Conservation (phyloP, 1,284 basidiomycete species). For the Phellopilus nigrolimitatus region DNA sequence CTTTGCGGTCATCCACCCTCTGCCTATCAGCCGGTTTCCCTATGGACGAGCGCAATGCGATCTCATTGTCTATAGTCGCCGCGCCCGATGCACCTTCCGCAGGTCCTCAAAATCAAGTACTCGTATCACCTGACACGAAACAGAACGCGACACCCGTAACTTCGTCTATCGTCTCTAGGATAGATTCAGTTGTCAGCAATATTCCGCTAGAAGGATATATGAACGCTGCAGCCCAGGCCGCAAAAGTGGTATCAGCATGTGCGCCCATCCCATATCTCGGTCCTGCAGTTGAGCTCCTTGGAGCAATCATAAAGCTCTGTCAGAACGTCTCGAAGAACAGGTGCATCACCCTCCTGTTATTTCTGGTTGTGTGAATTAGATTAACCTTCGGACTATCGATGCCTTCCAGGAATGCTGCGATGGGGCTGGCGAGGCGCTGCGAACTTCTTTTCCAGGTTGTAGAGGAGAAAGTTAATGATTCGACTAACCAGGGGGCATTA, state of each 20-base stretch:
- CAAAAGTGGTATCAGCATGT: slow-evolving; percentile 30
- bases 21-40: too few species aligned
- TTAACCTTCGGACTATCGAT: slow-evolving; percentile 20
- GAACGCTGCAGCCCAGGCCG: not conserved
- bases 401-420: not conserved
- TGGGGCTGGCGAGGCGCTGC: not conserved
- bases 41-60: too few species aligned
- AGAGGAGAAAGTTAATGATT: slow-evolving; percentile 14
- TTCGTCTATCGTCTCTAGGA: too few species aligned
- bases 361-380: slow-evolving; percentile 5
- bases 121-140: too few species aligned
- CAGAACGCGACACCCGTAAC: too few species aligned
- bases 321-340: slow-evolving; percentile 42
- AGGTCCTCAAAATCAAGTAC: too few species aligned
- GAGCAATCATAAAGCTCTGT: slow-evolving; percentile 39
- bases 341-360: slow-evolving; percentile 25
- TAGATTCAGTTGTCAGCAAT: too few species aligned
- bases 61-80: too few species aligned
- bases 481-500: not conserved
- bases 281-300: slow-evolving; percentile 36
- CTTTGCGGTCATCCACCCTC: too few species aligned
- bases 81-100: too few species aligned
- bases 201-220: not conserved
- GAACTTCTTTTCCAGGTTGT: not conserved
- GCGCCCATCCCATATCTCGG: slow-evolving; percentile 44